Base-by-base conservation (phyloP, 2,329 filamentous ascomycete genomes). In the Cryoendolithus antarcticus region DNA sequence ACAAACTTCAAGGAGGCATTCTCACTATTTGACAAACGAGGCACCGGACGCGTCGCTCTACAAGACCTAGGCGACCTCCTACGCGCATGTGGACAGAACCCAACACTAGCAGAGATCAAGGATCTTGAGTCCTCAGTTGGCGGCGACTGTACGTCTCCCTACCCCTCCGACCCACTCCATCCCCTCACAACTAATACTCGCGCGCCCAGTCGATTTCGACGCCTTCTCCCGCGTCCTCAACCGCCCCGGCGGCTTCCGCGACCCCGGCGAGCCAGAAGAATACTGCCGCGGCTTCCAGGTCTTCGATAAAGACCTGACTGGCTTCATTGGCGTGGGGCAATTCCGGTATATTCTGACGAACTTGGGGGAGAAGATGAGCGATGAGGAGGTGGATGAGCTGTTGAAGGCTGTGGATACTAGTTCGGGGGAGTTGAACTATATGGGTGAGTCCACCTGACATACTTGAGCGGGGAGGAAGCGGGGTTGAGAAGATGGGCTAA, bases 1-100 rank as follows among this genome's bases (percentile, higher is more conserved):
- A 96, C 91, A 69, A 96, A 98, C 81, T 98, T 96, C 85, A 96
- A 96, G 74, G 91, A 98, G 80, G 91, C 91, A 54, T 98, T 98
- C 69, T 88, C 88, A 57, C 83, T 98, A 63, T 98, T 96, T 73
- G 91, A 98, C 75, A 96, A 95, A 80, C 89, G 91, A 64, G 91
- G 91, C 61, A 93, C 85, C 61, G 88, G 89, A 60, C 88, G 88
- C 55, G 91, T 96, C 53, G 67, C 82, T 31, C 72, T 88, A 62
- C 82, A 89, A 51, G 82, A 80, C 48, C 77, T 98, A 41, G 91
- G 91, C 53, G 91, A 98, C 62, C 75, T 98, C 44, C 78, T 98
- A 51, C 83, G 91, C 60, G 91, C 91, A 40, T 98, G 91, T 62
- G 91, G 91, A 35, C 91, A 98, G 71, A 98, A 98, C 69, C 91